Conservation (phyloP, 2,329 filamentous ascomycete genomes). For the Cladophialophora yegresii region DNA sequence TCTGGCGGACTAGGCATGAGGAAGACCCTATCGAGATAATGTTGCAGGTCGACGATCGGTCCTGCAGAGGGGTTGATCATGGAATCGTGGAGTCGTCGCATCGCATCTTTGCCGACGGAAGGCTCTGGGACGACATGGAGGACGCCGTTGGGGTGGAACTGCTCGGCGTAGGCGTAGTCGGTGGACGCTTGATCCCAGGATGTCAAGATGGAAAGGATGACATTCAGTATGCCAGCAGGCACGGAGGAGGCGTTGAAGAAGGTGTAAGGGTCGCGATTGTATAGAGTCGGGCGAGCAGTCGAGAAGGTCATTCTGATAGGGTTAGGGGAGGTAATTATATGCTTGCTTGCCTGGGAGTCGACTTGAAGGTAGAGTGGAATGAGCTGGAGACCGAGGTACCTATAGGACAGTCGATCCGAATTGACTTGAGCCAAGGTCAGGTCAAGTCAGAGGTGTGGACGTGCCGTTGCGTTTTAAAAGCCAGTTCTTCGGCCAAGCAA, state of each 20-base stretch:
- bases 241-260: conserved; percentile 14
- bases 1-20: conserved; percentile 9
- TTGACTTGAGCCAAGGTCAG: too few species aligned
- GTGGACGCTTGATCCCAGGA: conserved; percentile 20
- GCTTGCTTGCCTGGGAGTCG: background rate
- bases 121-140: conserved; percentile 18
- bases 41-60: conserved; percentile 18
- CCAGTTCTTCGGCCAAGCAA: too few species aligned
- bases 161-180: conserved; percentile 17
- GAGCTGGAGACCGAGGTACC: too few species aligned
- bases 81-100: conserved; percentile 16
- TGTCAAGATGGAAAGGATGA: conserved; percentile 13
- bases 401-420: too few species aligned
- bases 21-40: conserved; percentile 19
- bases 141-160: conserved; percentile 9
- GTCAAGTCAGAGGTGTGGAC: too few species aligned
- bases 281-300: background rate
- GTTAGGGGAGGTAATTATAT: background rate
- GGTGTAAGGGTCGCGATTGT: conserved; percentile 18
- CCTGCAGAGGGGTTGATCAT: conserved; percentile 13
- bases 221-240: background rate
- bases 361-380: background rate
- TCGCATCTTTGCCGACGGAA: conserved; percentile 4
- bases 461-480: too few species aligned
- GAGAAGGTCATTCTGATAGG: conserved; percentile 1